These are phyloP conservation scores for Candida sp. DNA, from an alignment of 1,139 yeast genomes.

Conservation along the genomic window DNA sequence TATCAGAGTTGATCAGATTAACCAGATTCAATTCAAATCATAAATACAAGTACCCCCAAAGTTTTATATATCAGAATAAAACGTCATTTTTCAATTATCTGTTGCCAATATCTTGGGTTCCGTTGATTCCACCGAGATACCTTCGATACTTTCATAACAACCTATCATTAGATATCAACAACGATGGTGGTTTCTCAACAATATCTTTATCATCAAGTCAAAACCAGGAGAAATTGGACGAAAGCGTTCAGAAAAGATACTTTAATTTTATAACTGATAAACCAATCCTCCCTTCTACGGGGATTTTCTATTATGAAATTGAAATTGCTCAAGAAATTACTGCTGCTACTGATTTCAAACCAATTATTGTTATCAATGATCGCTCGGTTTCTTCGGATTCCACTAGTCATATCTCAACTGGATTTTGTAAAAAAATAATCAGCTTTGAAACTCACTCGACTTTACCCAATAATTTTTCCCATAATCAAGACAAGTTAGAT, in stretches of 20 bases:
- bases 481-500: conserved; percentile 16
- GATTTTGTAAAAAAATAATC: conserved; percentile 30
- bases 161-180: conserved; percentile 20
- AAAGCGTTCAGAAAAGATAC: conserved; percentile 12
- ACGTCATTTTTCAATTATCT: conserved; percentile 25
- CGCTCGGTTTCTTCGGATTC: conserved; percentile 31
- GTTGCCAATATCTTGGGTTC: conserved; percentile 41
- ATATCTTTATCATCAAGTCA: conserved; percentile 18
- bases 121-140: conserved; percentile 25
- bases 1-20: conserved; percentile 23
- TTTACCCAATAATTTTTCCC: conserved; percentile 5
- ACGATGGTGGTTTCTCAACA: conserved; percentile 25
- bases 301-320: conserved; percentile 36
- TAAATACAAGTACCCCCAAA: conserved; percentile 20
- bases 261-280: conserved; percentile 36
- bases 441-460: conserved; percentile 13
- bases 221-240: conserved; percentile 3
- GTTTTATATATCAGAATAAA: conserved; percentile 23
- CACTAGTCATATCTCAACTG: conserved; percentile 32
- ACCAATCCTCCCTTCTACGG: conserved; percentile 26
- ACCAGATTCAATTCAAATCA: conserved; percentile 19
- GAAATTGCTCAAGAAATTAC: conserved; percentile 32
- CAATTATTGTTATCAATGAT: conserved; percentile 33
- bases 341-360: conserved; percentile 25
- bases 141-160: conserved; percentile 18